These are phyloP conservation scores for Elymus sibiricus DNA, from an alignment of 176 grass and related monocot genomes.

Conservation along the genomic window DNA sequence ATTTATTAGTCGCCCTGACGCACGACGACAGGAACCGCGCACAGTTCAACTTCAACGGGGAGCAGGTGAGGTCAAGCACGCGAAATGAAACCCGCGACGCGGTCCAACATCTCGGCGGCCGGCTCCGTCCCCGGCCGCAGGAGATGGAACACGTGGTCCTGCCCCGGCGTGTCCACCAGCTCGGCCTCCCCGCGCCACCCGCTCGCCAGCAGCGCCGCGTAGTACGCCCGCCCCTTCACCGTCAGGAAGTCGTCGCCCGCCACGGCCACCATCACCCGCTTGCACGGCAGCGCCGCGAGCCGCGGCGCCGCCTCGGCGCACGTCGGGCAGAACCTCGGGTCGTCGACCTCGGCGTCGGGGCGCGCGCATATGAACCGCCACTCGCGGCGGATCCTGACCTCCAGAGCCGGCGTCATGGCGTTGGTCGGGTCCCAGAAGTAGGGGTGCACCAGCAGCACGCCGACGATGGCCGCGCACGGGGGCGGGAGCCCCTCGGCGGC, in stretches of 20 bases:
- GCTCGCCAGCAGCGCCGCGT: conserved; percentile 27
- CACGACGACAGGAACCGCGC: too few species aligned
- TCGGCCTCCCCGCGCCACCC: conserved; percentile 44
- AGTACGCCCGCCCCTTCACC: conserved; percentile 35
- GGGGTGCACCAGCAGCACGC: conserved; percentile 33
- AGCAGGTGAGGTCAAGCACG: background rate
- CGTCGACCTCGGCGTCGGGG: conserved; percentile 11
- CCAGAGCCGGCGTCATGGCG: conserved; percentile 14
- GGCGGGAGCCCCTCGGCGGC: background rate
- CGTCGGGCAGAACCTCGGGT: conserved; percentile 30
- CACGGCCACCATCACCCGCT: conserved; percentile 35
- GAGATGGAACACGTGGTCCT: conserved; percentile 42
- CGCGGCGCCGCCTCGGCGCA: background rate
- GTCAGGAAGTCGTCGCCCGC: conserved; percentile 42
- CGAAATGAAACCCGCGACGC: conserved; percentile 7
- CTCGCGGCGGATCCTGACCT: conserved; percentile 27
- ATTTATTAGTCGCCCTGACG: too few species aligned
- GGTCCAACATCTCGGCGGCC: conserved; percentile 24
- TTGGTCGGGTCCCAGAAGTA: conserved; percentile 64
- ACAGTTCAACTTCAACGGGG: background rate
- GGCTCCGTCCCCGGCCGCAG: background rate
- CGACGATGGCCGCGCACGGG: conserved; percentile 18
- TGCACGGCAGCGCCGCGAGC: conserved; percentile 22
- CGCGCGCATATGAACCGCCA: conserved; percentile 40
- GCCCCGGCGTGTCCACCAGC: conserved; percentile 34